Evolutionary conservation across 2,329 filamentous ascomycete genomes (phyloP), one percentile per base, ranked within the genome.

Genomic region (Mycosphaerella sp.): DNA sequence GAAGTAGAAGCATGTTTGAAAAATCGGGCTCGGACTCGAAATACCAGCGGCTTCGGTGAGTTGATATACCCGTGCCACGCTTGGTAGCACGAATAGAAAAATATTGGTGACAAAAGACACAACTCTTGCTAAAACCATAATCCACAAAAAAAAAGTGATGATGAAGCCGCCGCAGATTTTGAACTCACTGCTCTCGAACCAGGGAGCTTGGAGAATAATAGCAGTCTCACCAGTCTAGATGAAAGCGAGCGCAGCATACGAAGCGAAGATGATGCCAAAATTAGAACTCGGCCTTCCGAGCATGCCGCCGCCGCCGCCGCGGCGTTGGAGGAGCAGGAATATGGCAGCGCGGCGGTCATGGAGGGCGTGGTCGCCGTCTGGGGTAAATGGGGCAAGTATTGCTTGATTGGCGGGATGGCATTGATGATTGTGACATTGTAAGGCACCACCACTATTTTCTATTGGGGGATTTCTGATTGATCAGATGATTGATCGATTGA

Each of bases 281-380:
- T 17, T n/a, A n/a, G n/a, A n/a, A n/a, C n/a, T 3, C n/a, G 35
- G 12, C 16, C 28, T 16, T 41, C 43, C 12, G 9, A 39, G 8
- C 25, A 39, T 39, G 28, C 47, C 18, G 21, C 32, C n/a, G n/a
- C n/a, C n/a, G n/a, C n/a, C n/a, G n/a, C n/a, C n/a, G n/a, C n/a
- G n/a, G n/a, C n/a, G 12, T 32, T 48, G 16, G 37, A 52, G 8
- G 44, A 48, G 32, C 30, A 34, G 9, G 30, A 47, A n/a, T 39
- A 37, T 37, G 50, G 34, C 28, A 44, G 50, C 25, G 50, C 50
- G 32, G 50, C 50, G 28, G 37, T 48, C 37, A 52, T 52, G 39
- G 50, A 52, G 18, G 50, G 50, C 7, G 44, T 52, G 9, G 50
- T 43, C 13, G 50, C 50, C 6, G 44, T 52, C 14, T 48, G 43